Conservation (phyloP, 2,329 filamentous ascomycete species). For the Colletotrichum musae region DNA sequence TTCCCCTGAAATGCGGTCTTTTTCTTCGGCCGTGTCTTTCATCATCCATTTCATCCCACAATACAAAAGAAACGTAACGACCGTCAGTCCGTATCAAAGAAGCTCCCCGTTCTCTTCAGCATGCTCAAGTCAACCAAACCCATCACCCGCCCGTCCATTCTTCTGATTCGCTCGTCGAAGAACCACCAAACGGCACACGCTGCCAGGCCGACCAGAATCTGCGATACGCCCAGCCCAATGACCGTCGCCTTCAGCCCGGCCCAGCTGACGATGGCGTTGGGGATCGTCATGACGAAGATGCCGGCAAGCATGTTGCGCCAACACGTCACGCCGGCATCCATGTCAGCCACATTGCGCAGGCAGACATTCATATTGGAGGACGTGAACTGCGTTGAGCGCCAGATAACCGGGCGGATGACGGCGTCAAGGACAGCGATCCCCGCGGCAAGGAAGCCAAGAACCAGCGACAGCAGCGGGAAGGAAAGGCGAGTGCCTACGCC, state of each 20-base stretch:
- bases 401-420: slow-evolving; percentile 58
- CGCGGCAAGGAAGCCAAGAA: slow-evolving; percentile 63
- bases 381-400: slow-evolving; percentile 65
- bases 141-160: slow-evolving; percentile 63
- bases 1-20: neutral
- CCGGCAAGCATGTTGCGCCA: slow-evolving; percentile 59
- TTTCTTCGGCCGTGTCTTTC: neutral
- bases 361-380: slow-evolving; percentile 61
- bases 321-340: slow-evolving; percentile 59
- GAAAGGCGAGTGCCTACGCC: slow-evolving; percentile 49
- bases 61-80: neutral
- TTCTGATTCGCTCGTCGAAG: slow-evolving; percentile 57
- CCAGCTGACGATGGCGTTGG: slow-evolving; percentile 50
- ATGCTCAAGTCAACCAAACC: slow-evolving; percentile 61
- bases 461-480: slow-evolving; percentile 60
- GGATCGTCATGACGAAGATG: slow-evolving; percentile 59
- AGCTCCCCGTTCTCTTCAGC: slow-evolving; percentile 59
- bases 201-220: slow-evolving; percentile 54
- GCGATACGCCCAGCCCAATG: slow-evolving; percentile 59
- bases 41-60: neutral
- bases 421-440: slow-evolving; percentile 58
- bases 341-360: slow-evolving; percentile 63
- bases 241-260: slow-evolving; percentile 55
- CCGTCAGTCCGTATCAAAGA: slow-evolving; percentile 59
- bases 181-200: slow-evolving; percentile 57